Percentiles rank a stretch among this genome's conserved stretches.
These are phyloP conservation scores for Saccharomycopsis schoenii DNA, from an alignment of 805 yeast genomes.

Conservation along the genomic window DNA sequence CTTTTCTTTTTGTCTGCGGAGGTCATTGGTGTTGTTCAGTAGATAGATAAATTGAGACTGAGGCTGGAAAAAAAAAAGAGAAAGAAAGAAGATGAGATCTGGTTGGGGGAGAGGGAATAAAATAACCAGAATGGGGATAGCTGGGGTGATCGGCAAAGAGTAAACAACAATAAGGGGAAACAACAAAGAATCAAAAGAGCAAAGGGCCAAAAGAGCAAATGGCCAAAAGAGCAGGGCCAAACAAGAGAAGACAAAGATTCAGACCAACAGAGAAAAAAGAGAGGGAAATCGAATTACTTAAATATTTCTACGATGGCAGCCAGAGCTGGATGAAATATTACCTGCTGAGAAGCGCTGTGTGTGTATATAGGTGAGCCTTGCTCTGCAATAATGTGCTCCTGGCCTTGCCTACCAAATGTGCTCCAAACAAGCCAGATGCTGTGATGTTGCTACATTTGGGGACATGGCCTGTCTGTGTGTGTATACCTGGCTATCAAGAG, in stretches of 20 bases:
- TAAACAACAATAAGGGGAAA: neutral
- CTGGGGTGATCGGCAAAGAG: too few relatives aligned
- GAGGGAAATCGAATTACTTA: neutral
- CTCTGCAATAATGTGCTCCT: too few relatives aligned
- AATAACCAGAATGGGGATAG: too few relatives aligned
- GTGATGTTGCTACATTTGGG: too few relatives aligned
- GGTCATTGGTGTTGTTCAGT: neutral
- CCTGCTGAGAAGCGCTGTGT: too few relatives aligned
- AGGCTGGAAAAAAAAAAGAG: neutral
- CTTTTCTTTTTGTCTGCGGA: slow-evolving; percentile 32
- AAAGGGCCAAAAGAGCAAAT: neutral
- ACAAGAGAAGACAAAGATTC: neutral
- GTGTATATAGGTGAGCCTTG: neutral
- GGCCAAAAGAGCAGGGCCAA: too few relatives aligned
- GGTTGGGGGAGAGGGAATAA: neutral
- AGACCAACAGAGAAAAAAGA: neutral
- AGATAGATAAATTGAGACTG: neutral
- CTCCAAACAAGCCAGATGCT: too few relatives aligned
- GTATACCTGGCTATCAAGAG: neutral
- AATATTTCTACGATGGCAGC: neutral
- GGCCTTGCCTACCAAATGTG: too few relatives aligned
- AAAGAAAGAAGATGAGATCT: neutral
- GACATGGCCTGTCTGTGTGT: too few relatives aligned
- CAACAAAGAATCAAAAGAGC: neutral
- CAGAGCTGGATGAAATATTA: too few relatives aligned